Conservation (phyloP, 306 rosid species). For the Inga laurina region DNA sequence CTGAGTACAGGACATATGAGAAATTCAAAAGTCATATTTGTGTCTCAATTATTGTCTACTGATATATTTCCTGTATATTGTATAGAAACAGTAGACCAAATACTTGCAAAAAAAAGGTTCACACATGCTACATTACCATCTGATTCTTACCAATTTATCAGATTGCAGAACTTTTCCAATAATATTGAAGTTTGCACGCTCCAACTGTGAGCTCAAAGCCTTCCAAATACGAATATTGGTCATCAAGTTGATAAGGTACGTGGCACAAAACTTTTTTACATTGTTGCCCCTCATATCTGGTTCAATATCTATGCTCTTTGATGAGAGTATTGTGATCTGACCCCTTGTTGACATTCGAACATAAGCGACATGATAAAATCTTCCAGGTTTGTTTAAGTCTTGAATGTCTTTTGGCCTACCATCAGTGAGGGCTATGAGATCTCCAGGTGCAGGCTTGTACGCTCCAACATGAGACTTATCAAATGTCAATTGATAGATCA, state of each 20-base stretch:
- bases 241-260: conserved; percentile 1
- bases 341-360: conserved; percentile 11
- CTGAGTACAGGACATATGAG: neutral
- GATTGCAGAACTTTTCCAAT: conserved; percentile 39
- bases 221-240: conserved; percentile 29
- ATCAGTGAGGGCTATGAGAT: conserved; percentile 52
- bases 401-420: conserved; percentile 27
- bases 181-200: conserved; percentile 22
- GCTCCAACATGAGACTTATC: neutral
- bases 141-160: conserved; percentile 37
- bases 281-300: neutral
- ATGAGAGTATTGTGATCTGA: conserved; percentile 12
- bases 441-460: conserved; percentile 51
- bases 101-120: too few species aligned
- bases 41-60: too few species aligned
- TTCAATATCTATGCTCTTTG: neutral
- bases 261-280: neutral
- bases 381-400: conserved; percentile 41
- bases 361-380: conserved; percentile 44
- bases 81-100: too few species aligned
- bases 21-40: neutral
- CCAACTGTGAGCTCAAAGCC: conserved; percentile 3
- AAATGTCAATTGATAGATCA: conserved; percentile 12
- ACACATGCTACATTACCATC: neutral
- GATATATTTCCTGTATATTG: too few species aligned